Evolutionary conservation across 192 early-diverging fungal genomes (phyloP).

Genomic region (Coemansia aciculifera): DNA sequence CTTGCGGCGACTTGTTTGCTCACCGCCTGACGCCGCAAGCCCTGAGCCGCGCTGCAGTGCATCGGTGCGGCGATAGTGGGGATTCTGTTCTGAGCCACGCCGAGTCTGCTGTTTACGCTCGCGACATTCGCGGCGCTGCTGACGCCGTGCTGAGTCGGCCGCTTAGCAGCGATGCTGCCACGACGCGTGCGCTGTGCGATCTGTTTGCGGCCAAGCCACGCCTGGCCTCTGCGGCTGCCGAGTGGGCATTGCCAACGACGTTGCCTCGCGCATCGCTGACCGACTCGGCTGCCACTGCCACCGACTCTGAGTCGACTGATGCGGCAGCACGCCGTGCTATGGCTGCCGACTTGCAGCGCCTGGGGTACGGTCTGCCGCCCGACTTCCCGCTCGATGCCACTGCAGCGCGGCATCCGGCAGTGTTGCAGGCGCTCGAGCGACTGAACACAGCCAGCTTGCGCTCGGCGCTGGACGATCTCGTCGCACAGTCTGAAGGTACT

Average conservation of each 20-base stretch:
- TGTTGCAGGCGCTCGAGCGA: conserved; percentile 50
- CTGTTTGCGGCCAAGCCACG: conserved; percentile 49
- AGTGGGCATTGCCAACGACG: conserved; percentile 47
- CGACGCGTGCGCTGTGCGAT: conserved; percentile 31
- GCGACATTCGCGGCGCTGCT: conserved; percentile 34
- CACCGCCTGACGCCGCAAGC: conserved; percentile 32
- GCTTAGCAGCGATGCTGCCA: not conserved
- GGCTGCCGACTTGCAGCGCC: conserved; percentile 24
- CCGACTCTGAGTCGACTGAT: not conserved
- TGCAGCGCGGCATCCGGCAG: conserved; percentile 30
- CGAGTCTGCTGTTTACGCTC: conserved; percentile 37
- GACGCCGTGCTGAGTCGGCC: conserved; percentile 26
- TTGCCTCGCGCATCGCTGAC: conserved; percentile 13
- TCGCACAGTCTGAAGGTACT: not conserved
- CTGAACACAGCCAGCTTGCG: conserved; percentile 50
- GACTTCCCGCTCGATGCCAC: conserved; percentile 45
- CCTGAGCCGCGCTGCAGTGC: conserved; percentile 11
- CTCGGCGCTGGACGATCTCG: conserved; percentile 26
- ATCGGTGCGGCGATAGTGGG: not conserved
- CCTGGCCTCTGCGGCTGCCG: conserved; percentile 14
- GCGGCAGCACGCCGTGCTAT: conserved; percentile 22
- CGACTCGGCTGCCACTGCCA: conserved; percentile 3
- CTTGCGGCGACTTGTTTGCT: conserved; percentile 51
- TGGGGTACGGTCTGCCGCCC: conserved; percentile 50
- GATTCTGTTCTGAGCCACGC: conserved; percentile 1